Conservation (phyloP, 345 rosid genomes). For the Lepidium aucheri region DNA sequence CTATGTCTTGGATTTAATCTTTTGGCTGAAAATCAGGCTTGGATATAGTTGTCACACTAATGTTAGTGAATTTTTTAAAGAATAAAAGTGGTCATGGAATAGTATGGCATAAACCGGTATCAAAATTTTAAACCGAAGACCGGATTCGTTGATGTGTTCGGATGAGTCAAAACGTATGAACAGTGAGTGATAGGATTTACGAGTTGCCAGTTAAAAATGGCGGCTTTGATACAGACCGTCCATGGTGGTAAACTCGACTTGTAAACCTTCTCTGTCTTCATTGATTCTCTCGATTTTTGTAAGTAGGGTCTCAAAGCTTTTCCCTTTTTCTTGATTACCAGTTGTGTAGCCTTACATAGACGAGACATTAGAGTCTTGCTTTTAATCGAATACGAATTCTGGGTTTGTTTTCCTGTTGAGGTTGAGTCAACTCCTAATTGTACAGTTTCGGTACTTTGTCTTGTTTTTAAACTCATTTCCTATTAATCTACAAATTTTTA, state of each 20-base stretch:
- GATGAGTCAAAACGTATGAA: slow-evolving; percentile 2
- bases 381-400: not conserved
- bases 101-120: not conserved
- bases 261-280: not conserved
- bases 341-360: not conserved
- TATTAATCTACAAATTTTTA: not conserved
- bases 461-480: not conserved
- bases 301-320: not conserved
- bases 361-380: not conserved
- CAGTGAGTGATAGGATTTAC: not conserved
- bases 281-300: not conserved
- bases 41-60: not conserved
- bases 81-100: not conserved
- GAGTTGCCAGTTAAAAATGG: not conserved
- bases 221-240: slow-evolving; percentile 8
- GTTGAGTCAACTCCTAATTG: not conserved
- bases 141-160: not conserved
- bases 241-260: not conserved
- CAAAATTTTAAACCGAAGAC: not conserved
- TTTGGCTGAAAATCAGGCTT: not conserved
- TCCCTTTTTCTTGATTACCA: not conserved
- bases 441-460: not conserved
- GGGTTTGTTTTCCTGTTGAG: not conserved
- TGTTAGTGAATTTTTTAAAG: too few relatives aligned
- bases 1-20: too few relatives aligned